These are phyloP conservation scores for Gloeophyllum trabeum DNA, from an alignment of 768 basidiomycete genomes.

Conservation along the genomic window DNA sequence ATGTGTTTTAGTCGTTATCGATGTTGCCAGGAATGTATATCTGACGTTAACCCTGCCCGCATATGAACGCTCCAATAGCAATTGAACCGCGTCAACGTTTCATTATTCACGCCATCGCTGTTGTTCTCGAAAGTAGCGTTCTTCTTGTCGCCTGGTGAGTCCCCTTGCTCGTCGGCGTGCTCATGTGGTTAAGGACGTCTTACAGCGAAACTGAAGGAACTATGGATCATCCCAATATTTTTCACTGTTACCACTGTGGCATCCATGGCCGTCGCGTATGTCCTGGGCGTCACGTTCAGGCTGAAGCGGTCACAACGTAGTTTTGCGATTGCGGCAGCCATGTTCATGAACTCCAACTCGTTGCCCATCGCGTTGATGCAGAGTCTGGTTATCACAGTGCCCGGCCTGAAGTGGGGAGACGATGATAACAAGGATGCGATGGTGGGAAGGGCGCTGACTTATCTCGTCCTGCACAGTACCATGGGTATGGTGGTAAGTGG, in stretches of 20 bases:
- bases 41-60: conserved; percentile 5
- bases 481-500: conserved; percentile 85
- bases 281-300: conserved; percentile 49
- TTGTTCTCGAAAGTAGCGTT: conserved; percentile 95
- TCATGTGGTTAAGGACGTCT: not conserved
- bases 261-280: conserved; percentile 59
- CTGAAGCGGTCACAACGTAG: conserved; percentile 71
- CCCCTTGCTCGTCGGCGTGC: not conserved
- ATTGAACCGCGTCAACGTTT: conserved; percentile 76
- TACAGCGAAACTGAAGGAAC: conserved; percentile 61
- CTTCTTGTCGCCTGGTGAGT: conserved; percentile 38
- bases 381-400: conserved; percentile 74
- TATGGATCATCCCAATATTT: conserved; percentile 82
- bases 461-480: conserved; percentile 87
- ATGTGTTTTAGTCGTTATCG: conserved; percentile 9
- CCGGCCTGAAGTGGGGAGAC: conserved; percentile 67
- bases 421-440: conserved; percentile 81
- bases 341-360: conserved; percentile 94
- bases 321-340: conserved; percentile 72
- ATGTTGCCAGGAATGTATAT: not conserved
- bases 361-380: conserved; percentile 94
- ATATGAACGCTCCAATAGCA: conserved; percentile 27
- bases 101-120: conserved; percentile 80
- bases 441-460: conserved; percentile 84
- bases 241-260: conserved; percentile 67